Evolutionary conservation across 495 filamentous ascomycete genomes (phyloP), one percentile per base, ranked within the genome.

Genomic region (Penicillium diatomitis): DNA sequence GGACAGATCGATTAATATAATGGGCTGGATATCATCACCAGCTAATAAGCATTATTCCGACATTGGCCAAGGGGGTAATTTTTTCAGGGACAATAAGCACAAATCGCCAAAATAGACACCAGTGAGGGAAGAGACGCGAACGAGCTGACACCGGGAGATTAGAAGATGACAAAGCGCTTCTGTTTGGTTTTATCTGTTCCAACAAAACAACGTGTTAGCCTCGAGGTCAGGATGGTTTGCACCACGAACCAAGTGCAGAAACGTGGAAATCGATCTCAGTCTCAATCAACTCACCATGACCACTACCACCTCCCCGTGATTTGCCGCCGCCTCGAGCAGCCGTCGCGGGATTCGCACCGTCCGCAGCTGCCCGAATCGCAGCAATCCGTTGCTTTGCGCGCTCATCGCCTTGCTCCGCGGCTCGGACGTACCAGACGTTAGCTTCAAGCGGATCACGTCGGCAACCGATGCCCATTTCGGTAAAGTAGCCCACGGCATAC

Each of bases 401-500:
- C 56, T 88, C 85, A 54, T 97, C 91, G 38, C 91, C 92, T 38
- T 89, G 83, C 49, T 95, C 92, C 7, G 92, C 94, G 2, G 92
- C 91, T 64, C 86, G 86, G 45, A 97, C 94, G 61, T 99, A 99
- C 94, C 91, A 97, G 6, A 95, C 87, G 57, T 97, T 97, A 47
- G 92, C 91, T 62, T 96, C 88, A 50, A 99, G 76, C 3, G 89
- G 82, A 63, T 99, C 92, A 20, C 90, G 83, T 4, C 89, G 85
- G 64, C 88, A 95, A 27, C 92, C 92, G 51, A 99, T 96, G 44
- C 92, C 92, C 85, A 90, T 95, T 68, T 99, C 92, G 6, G 88
- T 96, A 67, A 99, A 99, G 70, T 96, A 99, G 10, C 90, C 92
- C 11, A 91, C 79, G 1, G 94, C 88, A 55, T 97, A 99, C 64